Conservation (phyloP, 208 protist species). For the Acanthamoeba castellanii region DNA sequence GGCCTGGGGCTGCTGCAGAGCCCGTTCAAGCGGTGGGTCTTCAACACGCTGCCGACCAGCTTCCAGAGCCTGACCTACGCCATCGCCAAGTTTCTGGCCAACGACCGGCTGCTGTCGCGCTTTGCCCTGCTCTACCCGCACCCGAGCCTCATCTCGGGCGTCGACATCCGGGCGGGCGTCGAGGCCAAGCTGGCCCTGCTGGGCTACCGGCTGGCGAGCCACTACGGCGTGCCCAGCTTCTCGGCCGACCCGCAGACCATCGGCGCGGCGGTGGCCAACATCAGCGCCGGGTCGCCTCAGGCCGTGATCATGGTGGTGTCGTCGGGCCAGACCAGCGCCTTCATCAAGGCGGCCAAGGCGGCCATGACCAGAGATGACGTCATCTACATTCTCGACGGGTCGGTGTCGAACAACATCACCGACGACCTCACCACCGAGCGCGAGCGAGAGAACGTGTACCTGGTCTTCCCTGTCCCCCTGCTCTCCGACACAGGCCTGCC, state of each 20-base stretch:
- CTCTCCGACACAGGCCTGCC: neutral
- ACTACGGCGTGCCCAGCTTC: neutral
- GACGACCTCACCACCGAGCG: neutral
- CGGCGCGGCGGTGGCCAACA: neutral
- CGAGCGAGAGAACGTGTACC: neutral
- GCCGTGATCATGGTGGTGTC: neutral
- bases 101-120: neutral
- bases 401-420: neutral
- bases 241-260: neutral
- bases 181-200: neutral
- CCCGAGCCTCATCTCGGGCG: neutral
- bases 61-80: neutral
- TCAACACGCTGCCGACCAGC: conserved; percentile 38
- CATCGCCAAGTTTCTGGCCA: conserved; percentile 3
- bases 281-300: conserved; percentile 1
- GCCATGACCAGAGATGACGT: neutral
- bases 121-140: neutral
- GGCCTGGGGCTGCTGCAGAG: neutral
- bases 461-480: neutral
- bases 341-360: neutral
- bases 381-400: neutral
- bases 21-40: neutral
- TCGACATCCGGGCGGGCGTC: conserved; percentile 1
- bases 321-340: neutral
- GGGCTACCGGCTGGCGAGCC: neutral